Evolutionary conservation across 2,329 filamentous ascomycete species (phyloP).

Genomic region (Alternaria metachromatica): DNA sequence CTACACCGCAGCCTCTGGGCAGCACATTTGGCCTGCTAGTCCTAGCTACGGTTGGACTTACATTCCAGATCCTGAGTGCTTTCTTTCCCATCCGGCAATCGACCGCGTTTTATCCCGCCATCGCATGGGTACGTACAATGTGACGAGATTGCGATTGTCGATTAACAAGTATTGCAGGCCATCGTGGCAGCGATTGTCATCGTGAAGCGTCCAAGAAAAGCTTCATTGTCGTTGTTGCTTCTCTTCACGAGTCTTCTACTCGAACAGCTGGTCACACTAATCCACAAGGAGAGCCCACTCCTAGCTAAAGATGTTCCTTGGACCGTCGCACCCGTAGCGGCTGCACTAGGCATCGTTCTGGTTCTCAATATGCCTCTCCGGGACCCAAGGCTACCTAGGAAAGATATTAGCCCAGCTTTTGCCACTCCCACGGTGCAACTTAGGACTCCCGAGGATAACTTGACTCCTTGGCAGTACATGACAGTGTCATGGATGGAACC

Average conservation of each 20-base stretch:
- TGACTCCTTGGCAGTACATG: constrained; percentile 84
- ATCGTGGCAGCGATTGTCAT: constrained; percentile 46
- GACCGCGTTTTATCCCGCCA: constrained; percentile 32
- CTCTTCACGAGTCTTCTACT: constrained; percentile 45
- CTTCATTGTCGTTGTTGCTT: constrained; percentile 50
- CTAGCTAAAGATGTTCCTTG: constrained; percentile 44
- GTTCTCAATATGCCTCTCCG: constrained; percentile 75
- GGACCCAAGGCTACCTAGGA: constrained; percentile 60
- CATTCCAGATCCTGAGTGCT: constrained; percentile 32
- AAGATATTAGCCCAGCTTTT: constrained; percentile 67
- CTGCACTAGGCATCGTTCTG: constrained; percentile 57
- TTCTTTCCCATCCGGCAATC: constrained; percentile 28
- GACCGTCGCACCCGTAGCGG: constrained; percentile 48
- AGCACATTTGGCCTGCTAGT: constrained; percentile 34
- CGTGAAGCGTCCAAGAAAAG: constrained; percentile 50
- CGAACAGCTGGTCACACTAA: constrained; percentile 44
- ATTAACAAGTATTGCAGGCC: constrained; percentile 40
- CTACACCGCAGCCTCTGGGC: constrained; percentile 35
- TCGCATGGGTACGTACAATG: constrained; percentile 42
- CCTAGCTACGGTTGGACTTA: constrained; percentile 34
- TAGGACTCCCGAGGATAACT: constrained; percentile 80
- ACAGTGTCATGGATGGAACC: constrained; percentile 83
- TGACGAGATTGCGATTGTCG: neutral
- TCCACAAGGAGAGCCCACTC: constrained; percentile 21
- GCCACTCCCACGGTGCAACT: constrained; percentile 63